Conservation (phyloP, 345 rosid species). For the Eutrema japonicum region DNA sequence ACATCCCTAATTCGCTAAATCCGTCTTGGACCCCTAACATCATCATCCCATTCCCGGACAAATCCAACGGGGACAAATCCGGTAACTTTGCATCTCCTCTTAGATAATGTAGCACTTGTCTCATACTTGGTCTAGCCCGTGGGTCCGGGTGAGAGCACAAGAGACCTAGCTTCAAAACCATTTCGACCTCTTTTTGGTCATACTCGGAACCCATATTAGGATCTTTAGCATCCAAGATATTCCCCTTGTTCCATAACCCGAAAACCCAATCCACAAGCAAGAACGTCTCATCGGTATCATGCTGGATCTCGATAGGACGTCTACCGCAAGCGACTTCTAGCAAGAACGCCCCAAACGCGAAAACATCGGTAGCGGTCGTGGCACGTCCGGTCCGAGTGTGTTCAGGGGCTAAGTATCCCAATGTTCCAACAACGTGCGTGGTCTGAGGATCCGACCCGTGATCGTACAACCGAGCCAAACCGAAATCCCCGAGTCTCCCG, state of each 20-base stretch:
- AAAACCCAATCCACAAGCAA: conserved; percentile 82
- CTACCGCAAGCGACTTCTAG: conserved; percentile 82
- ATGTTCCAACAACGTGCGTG: conserved; percentile 85
- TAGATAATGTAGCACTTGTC: conserved; percentile 69
- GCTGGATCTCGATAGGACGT: conserved; percentile 70
- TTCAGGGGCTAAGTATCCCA: conserved; percentile 94
- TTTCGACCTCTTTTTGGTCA: conserved; percentile 53
- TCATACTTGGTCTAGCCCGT: conserved; percentile 66
- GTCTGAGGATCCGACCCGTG: conserved; percentile 83
- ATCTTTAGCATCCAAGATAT: conserved; percentile 60
- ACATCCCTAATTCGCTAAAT: conserved; percentile 49
- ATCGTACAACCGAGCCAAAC: conserved; percentile 81
- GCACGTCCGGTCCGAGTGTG: conserved; percentile 83
- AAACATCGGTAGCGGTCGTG: conserved; percentile 72
- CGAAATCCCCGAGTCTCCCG: conserved; percentile 91
- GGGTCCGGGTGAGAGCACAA: conserved; percentile 69
- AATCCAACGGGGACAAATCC: conserved; percentile 44
- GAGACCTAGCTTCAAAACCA: conserved; percentile 69
- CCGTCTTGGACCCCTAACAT: conserved; percentile 47
- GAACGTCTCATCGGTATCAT: conserved; percentile 34
- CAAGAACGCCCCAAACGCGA: conserved; percentile 88
- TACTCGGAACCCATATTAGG: conserved; percentile 44
- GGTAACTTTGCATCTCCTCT: conserved; percentile 63
- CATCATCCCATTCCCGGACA: conserved; percentile 46
- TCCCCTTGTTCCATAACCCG: conserved; percentile 57